Percentiles rank a stretch among this genome's conserved stretches.
phyloP scores from a whole-genome alignment of 148 eudicot species.

The Bassia scoparia region DNA sequence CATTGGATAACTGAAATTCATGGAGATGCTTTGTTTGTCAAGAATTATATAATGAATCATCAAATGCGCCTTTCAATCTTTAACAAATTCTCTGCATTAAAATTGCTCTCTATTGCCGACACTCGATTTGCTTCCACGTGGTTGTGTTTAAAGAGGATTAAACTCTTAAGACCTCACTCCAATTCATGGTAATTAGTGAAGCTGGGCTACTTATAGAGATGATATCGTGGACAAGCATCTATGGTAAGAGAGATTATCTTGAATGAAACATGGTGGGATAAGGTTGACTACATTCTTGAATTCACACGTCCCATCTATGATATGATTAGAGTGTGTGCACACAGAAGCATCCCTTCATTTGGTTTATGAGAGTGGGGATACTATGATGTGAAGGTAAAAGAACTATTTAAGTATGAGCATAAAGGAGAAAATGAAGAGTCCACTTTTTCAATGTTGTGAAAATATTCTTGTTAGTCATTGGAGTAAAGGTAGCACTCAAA shows the following conservation, averaged over 20 bases:
- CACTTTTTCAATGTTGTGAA: not conserved
- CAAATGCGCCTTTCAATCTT: conserved; percentile 24
- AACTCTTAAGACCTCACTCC: too few relatives aligned
- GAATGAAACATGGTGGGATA: conserved; percentile 16
- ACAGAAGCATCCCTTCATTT: too few relatives aligned
- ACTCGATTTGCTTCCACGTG: conserved; percentile 21
- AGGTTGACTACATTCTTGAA: conserved; percentile 8
- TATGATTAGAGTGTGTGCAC: too few relatives aligned
- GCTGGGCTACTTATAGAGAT: too few relatives aligned
- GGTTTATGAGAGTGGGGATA: conserved; percentile 3
- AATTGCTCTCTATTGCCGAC: conserved; percentile 24
- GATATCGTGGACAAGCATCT: too few relatives aligned
- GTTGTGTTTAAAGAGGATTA: conserved; percentile 18
- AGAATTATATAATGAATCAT: conserved; percentile 32
- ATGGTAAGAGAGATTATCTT: conserved; percentile 11
- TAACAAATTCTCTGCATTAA: conserved; percentile 23
- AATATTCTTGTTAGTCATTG: not conserved
- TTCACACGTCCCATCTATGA: not conserved
- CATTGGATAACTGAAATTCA: not conserved
- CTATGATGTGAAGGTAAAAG: not conserved
- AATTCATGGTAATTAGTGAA: not conserved
- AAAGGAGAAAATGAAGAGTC: not conserved
- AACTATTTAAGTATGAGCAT: conserved; percentile 4
- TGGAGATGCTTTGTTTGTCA: conserved; percentile 6
- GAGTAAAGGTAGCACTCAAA: conserved; percentile 2